Conservation (phyloP, 2,329 filamentous ascomycete genomes). For the Penicillium sp. region DNA sequence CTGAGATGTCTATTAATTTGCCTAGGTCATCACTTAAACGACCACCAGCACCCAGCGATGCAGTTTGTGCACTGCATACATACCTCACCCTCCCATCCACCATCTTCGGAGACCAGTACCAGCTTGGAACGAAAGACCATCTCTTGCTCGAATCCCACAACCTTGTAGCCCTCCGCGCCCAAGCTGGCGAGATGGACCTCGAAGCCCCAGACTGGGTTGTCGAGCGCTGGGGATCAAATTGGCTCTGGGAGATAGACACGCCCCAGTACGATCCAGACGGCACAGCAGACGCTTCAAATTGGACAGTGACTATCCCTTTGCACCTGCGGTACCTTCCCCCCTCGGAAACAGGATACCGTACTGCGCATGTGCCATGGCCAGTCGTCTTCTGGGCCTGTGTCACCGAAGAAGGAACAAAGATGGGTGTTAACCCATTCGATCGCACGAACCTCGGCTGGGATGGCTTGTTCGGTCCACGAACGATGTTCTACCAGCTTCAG, state of each 20-base stretch:
- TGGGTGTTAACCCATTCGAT: constrained; percentile 81
- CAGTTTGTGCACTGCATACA: constrained; percentile 72
- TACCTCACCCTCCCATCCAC: constrained; percentile 80
- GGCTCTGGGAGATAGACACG: constrained; percentile 72
- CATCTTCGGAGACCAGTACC: constrained; percentile 86
- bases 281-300: constrained; percentile 21
- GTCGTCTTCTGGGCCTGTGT: constrained; percentile 88
- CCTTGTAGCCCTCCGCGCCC: constrained; percentile 66
- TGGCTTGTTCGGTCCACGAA: constrained; percentile 71
- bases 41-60: constrained; percentile 47
- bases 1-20: constrained; percentile 71
- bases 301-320: constrained; percentile 64
- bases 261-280: constrained; percentile 38
- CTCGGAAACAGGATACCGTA: constrained; percentile 54
- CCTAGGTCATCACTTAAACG: constrained; percentile 53
- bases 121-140: constrained; percentile 60
- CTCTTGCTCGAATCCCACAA: constrained; percentile 83
- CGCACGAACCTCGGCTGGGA: constrained; percentile 84
- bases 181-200: constrained; percentile 78
- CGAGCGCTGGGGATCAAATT: constrained; percentile 73
- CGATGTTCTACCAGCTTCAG: constrained; percentile 78
- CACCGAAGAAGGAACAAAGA: constrained; percentile 61
- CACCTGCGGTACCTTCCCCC: constrained; percentile 82
- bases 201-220: constrained; percentile 86
- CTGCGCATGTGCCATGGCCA: constrained; percentile 73